Base-by-base conservation (phyloP, 805 yeast genomes). In the Candida namnaoensis region DNA sequence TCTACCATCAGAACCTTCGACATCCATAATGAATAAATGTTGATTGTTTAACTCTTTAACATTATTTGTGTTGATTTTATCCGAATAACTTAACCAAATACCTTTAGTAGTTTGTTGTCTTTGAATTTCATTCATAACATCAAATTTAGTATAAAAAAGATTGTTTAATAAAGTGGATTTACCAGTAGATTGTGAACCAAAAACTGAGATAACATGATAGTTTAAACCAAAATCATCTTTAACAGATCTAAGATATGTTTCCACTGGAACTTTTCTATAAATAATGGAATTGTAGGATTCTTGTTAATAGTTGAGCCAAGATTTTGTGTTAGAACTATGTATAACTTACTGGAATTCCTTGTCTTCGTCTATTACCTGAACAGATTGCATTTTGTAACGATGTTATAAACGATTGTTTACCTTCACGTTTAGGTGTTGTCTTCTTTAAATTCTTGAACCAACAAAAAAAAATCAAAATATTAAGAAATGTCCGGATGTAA, bases 1-100 rank as follows among this genome's bases (percentile, higher is more conserved):
- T 45, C 96, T 75, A 38, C 99, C 98, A 65, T 93, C 99, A 1
- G 97, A 90, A 38, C 99, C 99, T 64, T 93, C 99, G n/a, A 93
- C 98, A 58, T 93, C 99, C 74, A 93, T 74, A 3, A 93, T 95
- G 46, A 87, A 72, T 10, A 88, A 68, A 47, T 37, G 51, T 23
- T 47, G 44, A 14, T 52, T 44, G 35, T 53, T 53, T 7, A 47
- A 38, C 5, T 42, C 34, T 6, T 42, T 45, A 1, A 41, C 33
- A 2, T 57, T 41, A 10, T 54, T 43, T 0, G 60, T 47, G 34
- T 57, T 56, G 26, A 74, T 61, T 32, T 58, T 57, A 33, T 64
- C 63, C 0, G 85, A 78, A 49, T 71, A 76, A 2, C 86, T 82
- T 46, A 82, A 58, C 90, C 90, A 82, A 42, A 81, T 80, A 37